A percentile compares a stretch with the other conserved stretches of the same genome.
Evolutionary conservation across 1,139 yeast genomes (phyloP).

Genomic region (Wickerhamomyces sp.): DNA sequence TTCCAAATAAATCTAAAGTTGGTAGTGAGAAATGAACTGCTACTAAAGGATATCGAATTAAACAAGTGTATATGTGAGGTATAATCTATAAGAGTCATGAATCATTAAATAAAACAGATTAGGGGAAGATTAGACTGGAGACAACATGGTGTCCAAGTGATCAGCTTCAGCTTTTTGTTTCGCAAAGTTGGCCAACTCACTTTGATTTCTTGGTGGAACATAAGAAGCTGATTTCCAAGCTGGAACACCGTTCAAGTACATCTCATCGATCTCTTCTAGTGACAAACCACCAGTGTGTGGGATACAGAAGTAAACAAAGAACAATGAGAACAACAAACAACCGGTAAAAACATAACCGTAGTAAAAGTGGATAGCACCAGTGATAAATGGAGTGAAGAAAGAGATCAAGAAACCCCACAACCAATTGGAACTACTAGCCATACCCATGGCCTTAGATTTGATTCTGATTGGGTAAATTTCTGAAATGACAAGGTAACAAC

Average conservation of each 20-base stretch:
- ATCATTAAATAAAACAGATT: neutral
- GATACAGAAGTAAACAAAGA: constrained; percentile 63
- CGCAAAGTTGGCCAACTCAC: neutral
- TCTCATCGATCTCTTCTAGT: constrained; percentile 65
- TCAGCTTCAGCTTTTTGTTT: constrained; percentile 1
- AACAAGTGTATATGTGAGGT: no score
- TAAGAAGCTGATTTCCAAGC: constrained; percentile 1
- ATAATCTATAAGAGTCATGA: no score
- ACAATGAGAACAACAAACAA: constrained; percentile 51
- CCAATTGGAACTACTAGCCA: constrained; percentile 75
- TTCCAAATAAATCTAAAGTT: no score
- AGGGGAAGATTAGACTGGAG: no score
- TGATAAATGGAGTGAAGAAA: constrained; percentile 74
- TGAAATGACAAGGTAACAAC: constrained; percentile 65
- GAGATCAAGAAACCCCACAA: constrained; percentile 72
- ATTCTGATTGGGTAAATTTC: constrained; percentile 78
- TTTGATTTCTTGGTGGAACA: constrained; percentile 1
- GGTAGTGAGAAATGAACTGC: no score
- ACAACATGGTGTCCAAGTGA: neutral
- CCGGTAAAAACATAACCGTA: constrained; percentile 78
- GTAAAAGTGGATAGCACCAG: constrained; percentile 47
- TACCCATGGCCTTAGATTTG: constrained; percentile 72
- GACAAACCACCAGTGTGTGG: constrained; percentile 70
- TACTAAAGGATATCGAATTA: no score
- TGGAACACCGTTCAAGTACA: constrained; percentile 1